Base-by-base conservation (phyloP, 345 rosid species). In the Corchorus olitorius region DNA sequence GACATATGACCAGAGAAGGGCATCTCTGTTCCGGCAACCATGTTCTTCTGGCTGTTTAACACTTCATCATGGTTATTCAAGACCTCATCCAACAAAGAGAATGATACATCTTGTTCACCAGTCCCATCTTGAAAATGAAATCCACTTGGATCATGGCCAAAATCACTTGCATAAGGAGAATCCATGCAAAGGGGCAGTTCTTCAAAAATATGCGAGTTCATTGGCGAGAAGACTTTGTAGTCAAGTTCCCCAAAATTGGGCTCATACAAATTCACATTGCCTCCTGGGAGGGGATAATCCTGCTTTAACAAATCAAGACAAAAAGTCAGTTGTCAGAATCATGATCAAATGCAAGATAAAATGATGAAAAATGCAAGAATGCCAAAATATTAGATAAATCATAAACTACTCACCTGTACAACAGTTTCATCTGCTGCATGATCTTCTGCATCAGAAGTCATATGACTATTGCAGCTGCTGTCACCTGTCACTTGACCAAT, bases 151-250 rank as follows among this genome's bases (percentile, higher is more conserved):
- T 72, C 78, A 80, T 84, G 85, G 79, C 98, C 97, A 78, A 95
- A 92, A 80, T 95, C 96, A 82, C 83, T 82, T 33, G 85, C 86
- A 77, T 81, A 92, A 73, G 88, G 92, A 1, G 95, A 86, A 82
- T 81, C 89, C 76, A 89, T 71, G 74, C 70, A 79, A 5, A 75
- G 53, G 6, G 82, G 54, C 72, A 84, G 76, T 52, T 82, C 91
- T 60, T 82, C 81, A 48, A 72, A 67, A 73, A 82, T 45, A 41
- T 81, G 82, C 1, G 86, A 65, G 70, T 68, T 88, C 70, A 78
- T 45, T 17, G 93, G 91, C 50, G 88, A 79, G 81, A 88, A 82
- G 33, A 88, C 53, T 84, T 84, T 75, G 81, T 71, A 86, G 78
- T 77, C 82, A 78, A 76, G 74, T 77, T 84, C 83, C 76, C 74